These are phyloP conservation scores for Skeletonema tropicum DNA, from an alignment of 108 stramenopile species.

Conservation along the genomic window DNA sequence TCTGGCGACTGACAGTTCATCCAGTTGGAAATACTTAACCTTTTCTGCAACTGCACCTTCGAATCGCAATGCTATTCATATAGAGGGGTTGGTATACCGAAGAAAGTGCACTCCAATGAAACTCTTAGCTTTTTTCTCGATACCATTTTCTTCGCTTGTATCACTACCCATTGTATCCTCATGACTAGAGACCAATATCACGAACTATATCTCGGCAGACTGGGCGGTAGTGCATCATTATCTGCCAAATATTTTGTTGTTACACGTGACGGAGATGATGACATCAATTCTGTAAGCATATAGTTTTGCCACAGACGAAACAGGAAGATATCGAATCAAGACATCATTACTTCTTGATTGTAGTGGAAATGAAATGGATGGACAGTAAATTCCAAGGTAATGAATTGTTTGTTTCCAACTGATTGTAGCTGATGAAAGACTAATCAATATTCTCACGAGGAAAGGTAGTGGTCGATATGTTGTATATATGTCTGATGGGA, in stretches of 20 bases:
- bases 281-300: slow-evolving; percentile 59
- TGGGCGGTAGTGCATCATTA: slow-evolving; percentile 59
- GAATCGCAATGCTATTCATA: slow-evolving; percentile 58
- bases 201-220: slow-evolving; percentile 56
- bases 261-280: slow-evolving; percentile 59
- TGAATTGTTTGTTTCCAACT: neutral
- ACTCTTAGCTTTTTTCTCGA: neutral
- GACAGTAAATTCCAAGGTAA: slow-evolving; percentile 53
- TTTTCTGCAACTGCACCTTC: slow-evolving; percentile 12
- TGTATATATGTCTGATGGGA: slow-evolving; percentile 53
- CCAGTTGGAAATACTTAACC: slow-evolving; percentile 39
- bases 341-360: neutral
- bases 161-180: neutral
- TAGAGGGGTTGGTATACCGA: slow-evolving; percentile 44
- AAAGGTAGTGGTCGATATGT: slow-evolving; percentile 60
- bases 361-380: slow-evolving; percentile 69
- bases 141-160: neutral
- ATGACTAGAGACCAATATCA: slow-evolving; percentile 12
- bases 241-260: slow-evolving; percentile 50
- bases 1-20: too few relatives aligned
- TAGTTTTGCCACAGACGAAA: slow-evolving; percentile 29
- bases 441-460: slow-evolving; percentile 26
- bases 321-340: slow-evolving; percentile 17
- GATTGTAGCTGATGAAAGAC: slow-evolving; percentile 17
- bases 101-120: too few relatives aligned